Conservation (phyloP, 176 grass and related monocot genomes). For the Dendrocalamus sinicus region DNA sequence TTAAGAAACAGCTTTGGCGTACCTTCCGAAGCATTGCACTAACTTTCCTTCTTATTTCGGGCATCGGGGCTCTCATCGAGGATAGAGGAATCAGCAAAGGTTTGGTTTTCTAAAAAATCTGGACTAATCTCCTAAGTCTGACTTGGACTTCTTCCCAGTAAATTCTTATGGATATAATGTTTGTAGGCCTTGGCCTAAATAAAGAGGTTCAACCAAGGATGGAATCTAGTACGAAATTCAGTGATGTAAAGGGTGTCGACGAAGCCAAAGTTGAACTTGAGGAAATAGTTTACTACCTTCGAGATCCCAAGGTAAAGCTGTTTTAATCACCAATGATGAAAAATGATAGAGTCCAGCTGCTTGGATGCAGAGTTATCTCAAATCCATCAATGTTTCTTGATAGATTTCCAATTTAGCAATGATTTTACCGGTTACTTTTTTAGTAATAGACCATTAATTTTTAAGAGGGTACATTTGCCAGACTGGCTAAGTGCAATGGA, state of each 20-base stretch:
- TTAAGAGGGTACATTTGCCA: not conserved
- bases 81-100: constrained; percentile 98
- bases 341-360: not conserved
- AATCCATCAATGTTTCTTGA: not conserved
- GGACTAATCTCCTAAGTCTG: constrained; percentile 39
- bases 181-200: constrained; percentile 85
- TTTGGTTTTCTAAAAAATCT: constrained; percentile 53
- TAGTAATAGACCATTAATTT: constrained; percentile 18
- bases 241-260: constrained; percentile 98
- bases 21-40: constrained; percentile 91
- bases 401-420: not conserved
- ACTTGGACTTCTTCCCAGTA: constrained; percentile 24
- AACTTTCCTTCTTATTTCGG: constrained; percentile 96
- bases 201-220: constrained; percentile 97
- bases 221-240: constrained; percentile 93
- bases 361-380: constrained; percentile 1
- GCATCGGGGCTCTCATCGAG: constrained; percentile 93
- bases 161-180: constrained; percentile 41
- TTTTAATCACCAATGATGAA: not conserved
- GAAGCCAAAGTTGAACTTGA: constrained; percentile 97
- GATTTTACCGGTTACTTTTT: constrained; percentile 5
- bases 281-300: constrained; percentile 97
- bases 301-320: constrained; percentile 84
- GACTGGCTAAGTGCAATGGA: constrained; percentile 2
- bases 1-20: constrained; percentile 95